phyloP scores from a whole-genome alignment of 257 asterid species.

The Plantago ovata region DNA sequence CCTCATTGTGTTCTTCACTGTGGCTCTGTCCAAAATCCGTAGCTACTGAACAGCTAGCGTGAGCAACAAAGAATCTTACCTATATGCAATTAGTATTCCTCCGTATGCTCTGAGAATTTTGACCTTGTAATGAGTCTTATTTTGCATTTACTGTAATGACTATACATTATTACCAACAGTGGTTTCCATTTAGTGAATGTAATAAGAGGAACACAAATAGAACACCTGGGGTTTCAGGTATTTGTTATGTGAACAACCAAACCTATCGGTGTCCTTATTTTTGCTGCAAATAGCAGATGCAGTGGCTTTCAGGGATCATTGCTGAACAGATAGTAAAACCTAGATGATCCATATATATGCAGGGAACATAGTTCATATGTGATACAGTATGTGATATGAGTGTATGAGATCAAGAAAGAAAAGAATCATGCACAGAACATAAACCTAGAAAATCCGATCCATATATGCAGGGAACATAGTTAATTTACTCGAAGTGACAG shows the following conservation, averaged over 20 bases:
- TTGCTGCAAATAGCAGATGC: too few relatives aligned
- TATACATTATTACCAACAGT: too few relatives aligned
- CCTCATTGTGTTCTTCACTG: constrained; percentile 32
- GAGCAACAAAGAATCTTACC: not conserved
- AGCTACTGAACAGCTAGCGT: constrained; percentile 17
- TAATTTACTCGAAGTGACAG: not conserved
- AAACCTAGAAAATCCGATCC: too few relatives aligned
- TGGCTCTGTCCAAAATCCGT: constrained; percentile 34
- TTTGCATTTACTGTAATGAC: not conserved
- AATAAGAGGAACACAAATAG: constrained; percentile 1
- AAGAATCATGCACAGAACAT: not conserved
- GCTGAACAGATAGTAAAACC: too few relatives aligned
- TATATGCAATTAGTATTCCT: not conserved
- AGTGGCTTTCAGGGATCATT: too few relatives aligned
- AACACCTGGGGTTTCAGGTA: not conserved
- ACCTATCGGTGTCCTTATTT: too few relatives aligned
- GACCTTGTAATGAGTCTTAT: constrained; percentile 19
- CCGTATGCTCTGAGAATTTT: constrained; percentile 12
- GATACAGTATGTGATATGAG: too few relatives aligned
- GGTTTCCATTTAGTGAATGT: not conserved
- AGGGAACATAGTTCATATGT: too few relatives aligned
- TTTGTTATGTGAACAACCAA: not conserved
- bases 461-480: too few relatives aligned
- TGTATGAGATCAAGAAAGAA: not conserved
- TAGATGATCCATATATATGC: too few relatives aligned